These are phyloP conservation scores for Fusarium nisikadoi DNA, from an alignment of 2,329 filamentous ascomycete species.

Conservation along the genomic window DNA sequence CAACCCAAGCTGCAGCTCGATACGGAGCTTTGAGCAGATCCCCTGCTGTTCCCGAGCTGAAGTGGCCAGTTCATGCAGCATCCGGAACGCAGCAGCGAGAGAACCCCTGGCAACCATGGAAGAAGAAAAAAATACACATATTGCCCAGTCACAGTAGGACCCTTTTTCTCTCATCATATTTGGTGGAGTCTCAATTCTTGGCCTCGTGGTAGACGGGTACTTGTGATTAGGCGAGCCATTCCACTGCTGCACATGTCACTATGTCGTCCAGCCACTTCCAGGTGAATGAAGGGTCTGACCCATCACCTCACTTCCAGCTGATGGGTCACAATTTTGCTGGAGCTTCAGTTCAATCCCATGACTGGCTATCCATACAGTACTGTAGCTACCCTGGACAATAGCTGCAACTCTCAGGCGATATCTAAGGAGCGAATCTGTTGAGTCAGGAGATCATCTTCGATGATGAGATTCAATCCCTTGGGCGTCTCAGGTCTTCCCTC, in stretches of 20 bases:
- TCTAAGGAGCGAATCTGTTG: conserved; percentile 5
- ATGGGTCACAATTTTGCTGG: conserved; percentile 26
- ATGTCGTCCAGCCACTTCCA: conserved; percentile 21
- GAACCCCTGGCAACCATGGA: conserved; percentile 5
- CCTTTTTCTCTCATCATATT: conserved; percentile 14
- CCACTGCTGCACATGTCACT: conserved; percentile 20
- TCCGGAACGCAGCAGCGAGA: conserved; percentile 16
- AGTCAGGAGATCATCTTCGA: conserved; percentile 13
- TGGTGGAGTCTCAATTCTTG: conserved; percentile 19
- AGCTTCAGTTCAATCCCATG: conserved; percentile 21
- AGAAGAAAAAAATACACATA: conserved; percentile 5
- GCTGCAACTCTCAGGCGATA: conserved; percentile 14
- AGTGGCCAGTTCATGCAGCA: conserved; percentile 41
- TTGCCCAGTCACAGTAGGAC: conserved; percentile 15
- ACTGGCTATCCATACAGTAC: neutral
- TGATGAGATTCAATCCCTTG: conserved; percentile 3
- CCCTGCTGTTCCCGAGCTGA: conserved; percentile 19
- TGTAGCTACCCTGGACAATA: conserved; percentile 31
- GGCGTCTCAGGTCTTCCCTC: neutral
- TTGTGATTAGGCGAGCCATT: conserved; percentile 13
- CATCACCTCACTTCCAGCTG: conserved; percentile 31
- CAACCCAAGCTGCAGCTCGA: conserved; percentile 21
- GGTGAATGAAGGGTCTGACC: conserved; percentile 20
- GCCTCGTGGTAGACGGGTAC: conserved; percentile 29
- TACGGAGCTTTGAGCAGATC: neutral